Conservation (phyloP, 2,329 filamentous ascomycete genomes). For the Aspergillus latus region DNA sequence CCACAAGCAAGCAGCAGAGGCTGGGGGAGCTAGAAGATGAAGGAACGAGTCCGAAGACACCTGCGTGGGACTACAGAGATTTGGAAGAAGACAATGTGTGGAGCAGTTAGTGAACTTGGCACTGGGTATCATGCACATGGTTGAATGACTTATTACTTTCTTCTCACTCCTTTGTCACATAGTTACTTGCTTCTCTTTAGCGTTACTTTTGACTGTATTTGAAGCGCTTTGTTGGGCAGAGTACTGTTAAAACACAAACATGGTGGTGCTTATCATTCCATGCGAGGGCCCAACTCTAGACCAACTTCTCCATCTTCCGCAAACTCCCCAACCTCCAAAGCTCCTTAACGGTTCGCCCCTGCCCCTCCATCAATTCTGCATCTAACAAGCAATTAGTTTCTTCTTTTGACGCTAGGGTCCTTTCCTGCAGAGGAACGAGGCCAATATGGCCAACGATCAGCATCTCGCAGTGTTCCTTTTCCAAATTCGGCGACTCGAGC, state of each 20-base stretch:
- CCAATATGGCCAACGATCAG: slow-evolving; percentile 8
- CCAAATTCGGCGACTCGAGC: slow-evolving; percentile 7
- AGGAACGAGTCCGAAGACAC: slow-evolving; percentile 18
- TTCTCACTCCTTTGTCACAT: background rate
- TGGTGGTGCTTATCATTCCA: background rate
- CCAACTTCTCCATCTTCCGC: background rate
- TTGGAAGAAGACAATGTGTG: slow-evolving; percentile 42
- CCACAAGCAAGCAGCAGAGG: slow-evolving; percentile 14
- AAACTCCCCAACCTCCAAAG: background rate
- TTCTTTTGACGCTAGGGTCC: background rate
- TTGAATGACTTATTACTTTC: background rate
- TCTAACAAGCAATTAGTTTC: background rate
- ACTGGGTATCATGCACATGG: background rate
- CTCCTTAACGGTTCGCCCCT: background rate
- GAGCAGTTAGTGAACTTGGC: slow-evolving; percentile 24
- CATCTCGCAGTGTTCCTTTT: slow-evolving; percentile 3
- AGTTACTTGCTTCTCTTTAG: slow-evolving; percentile 1
- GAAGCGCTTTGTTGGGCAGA: background rate
- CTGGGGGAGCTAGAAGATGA: slow-evolving; percentile 5
- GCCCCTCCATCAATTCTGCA: background rate
- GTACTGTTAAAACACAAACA: background rate
- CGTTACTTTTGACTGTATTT: background rate
- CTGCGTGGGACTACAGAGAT: slow-evolving; percentile 30
- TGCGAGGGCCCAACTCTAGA: background rate
- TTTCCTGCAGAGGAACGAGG: slow-evolving; percentile 3